These are phyloP conservation scores for Lipomyces chichibuensis DNA, from an alignment of 805 yeast species.

Conservation along the genomic window DNA sequence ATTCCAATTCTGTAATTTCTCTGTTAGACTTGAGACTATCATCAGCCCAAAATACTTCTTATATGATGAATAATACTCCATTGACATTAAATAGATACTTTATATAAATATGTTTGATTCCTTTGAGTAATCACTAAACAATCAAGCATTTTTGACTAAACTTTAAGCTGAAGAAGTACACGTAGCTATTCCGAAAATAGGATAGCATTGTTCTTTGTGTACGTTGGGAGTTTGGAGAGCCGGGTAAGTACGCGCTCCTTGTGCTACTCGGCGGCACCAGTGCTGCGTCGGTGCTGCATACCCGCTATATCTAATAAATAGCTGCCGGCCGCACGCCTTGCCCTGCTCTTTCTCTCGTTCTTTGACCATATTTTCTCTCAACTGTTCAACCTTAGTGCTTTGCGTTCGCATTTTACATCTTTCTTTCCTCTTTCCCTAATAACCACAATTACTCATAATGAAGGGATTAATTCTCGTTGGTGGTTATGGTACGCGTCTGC, in stretches of 20 bases:
- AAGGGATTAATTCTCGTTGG: slow-evolving; percentile 84
- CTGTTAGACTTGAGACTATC: no score
- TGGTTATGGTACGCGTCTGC: slow-evolving; percentile 99
- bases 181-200: not conserved
- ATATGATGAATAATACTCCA: no score
- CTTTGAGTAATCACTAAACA: no score
- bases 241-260: not conserved
- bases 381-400: slow-evolving; percentile 9
- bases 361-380: slow-evolving; percentile 8
- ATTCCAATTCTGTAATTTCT: no score
- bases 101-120: no score
- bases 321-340: not conserved
- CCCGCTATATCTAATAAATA: slow-evolving; percentile 1
- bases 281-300: slow-evolving; percentile 5
- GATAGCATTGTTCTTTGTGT: not conserved
- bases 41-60: no score
- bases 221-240: not conserved
- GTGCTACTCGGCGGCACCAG: not conserved
- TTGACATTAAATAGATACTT: no score
- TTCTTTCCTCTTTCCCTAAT: not conserved
- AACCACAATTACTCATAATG: slow-evolving; percentile 13
- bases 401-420: not conserved
- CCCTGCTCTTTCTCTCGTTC: slow-evolving; percentile 4
- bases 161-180: no score
- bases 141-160: no score